A percentile compares a stretch with the other conserved stretches of the same genome.
These are phyloP conservation scores for Dacryopinax spathularia DNA, from an alignment of 768 basidiomycete genomes.

Conservation along the genomic window DNA sequence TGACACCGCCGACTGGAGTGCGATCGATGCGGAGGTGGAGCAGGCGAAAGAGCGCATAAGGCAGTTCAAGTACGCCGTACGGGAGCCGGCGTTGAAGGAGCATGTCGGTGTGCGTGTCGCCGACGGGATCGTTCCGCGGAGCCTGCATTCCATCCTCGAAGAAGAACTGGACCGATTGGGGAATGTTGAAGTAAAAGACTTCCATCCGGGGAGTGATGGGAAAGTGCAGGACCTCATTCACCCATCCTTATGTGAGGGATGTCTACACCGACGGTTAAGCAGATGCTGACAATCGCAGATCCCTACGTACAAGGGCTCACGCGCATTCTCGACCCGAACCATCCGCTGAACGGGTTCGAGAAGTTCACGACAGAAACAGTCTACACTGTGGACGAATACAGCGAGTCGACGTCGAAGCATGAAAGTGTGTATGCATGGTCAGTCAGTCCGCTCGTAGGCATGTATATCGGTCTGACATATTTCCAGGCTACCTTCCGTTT, in stretches of 20 bases:
- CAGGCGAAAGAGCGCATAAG: not conserved
- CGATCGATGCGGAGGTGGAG: not conserved
- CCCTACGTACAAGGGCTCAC: not conserved
- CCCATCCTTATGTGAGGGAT: constrained; percentile 7
- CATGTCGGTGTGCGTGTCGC: constrained; percentile 2
- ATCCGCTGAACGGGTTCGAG: not conserved
- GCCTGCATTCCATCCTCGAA: not conserved
- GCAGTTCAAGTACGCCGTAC: not conserved
- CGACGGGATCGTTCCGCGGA: constrained; percentile 1
- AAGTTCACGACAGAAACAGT: not conserved
- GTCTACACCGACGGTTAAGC: not conserved
- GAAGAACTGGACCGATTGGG: constrained; percentile 2
- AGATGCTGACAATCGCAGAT: not conserved
- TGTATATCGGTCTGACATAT: not conserved
- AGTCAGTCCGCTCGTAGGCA: not conserved
- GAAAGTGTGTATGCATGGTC: not conserved
- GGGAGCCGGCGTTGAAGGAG: not conserved
- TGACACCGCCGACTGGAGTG: not conserved
- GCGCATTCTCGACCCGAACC: not conserved
- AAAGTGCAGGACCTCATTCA: constrained; percentile 9
- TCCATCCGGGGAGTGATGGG: constrained; percentile 7
- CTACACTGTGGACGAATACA: not conserved
- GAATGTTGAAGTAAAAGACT: not conserved
- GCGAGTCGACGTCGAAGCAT: not conserved
- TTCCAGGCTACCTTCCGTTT: constrained; percentile 7